Conservation (phyloP, 78 protist species). For the Speleostelium caveatum region DNA sequence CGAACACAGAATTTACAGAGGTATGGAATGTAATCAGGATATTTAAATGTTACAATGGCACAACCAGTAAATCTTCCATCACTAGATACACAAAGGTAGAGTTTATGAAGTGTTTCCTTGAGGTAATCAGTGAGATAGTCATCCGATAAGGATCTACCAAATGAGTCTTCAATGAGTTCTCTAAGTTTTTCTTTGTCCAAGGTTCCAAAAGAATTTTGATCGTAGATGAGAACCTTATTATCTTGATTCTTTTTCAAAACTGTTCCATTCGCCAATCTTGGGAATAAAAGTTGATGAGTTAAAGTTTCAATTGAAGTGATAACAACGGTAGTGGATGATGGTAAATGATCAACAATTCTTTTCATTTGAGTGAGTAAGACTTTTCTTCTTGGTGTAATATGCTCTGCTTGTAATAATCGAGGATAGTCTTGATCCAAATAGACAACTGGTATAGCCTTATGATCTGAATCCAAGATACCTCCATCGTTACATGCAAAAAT, state of each 20-base stretch:
- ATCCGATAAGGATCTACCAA: slow-evolving; percentile 13
- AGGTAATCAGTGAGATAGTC: slow-evolving; percentile 55
- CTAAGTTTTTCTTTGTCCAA: slow-evolving; percentile 17
- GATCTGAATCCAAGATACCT: slow-evolving; percentile 54
- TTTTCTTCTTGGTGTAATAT: slow-evolving; percentile 36
- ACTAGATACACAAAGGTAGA: slow-evolving; percentile 27
- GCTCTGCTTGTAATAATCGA: slow-evolving; percentile 26
- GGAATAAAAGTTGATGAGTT: slow-evolving; percentile 57
- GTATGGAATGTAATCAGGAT: slow-evolving; percentile 59
- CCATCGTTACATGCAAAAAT: slow-evolving; percentile 68
- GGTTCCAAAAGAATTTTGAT: neutral
- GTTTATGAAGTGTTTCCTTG: slow-evolving; percentile 11
- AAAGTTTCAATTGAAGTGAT: slow-evolving; percentile 48
- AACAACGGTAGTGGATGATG: slow-evolving; percentile 24
- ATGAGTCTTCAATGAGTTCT: slow-evolving; percentile 34
- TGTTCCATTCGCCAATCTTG: slow-evolving; percentile 58
- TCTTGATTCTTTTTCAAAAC: slow-evolving; percentile 39
- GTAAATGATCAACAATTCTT: slow-evolving; percentile 41
- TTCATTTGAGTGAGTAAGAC: slow-evolving; percentile 71
- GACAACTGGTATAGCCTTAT: slow-evolving; percentile 59
- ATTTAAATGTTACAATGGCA: slow-evolving; percentile 47
- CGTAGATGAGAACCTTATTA: slow-evolving; percentile 24
- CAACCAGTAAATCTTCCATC: slow-evolving; percentile 49
- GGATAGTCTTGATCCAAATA: slow-evolving; percentile 51
- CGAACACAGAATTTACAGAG: slow-evolving; percentile 64